Evolutionary conservation across 495 filamentous ascomycete species (phyloP), one percentile per base, ranked within the genome.

Genomic region (Penicillium arizonense): DNA sequence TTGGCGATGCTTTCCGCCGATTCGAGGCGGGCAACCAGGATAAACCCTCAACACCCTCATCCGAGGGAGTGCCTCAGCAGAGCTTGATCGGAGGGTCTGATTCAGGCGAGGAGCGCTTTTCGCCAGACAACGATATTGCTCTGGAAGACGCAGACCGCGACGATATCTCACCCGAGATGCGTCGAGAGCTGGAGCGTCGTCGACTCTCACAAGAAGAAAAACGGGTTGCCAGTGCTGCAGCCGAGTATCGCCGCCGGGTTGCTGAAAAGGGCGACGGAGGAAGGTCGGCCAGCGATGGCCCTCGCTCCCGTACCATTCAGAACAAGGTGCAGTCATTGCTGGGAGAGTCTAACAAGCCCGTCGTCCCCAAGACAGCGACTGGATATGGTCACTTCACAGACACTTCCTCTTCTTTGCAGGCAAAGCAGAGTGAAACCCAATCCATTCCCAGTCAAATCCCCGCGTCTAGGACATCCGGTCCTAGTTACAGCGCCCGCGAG

Each of bases 1-100:
- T 98, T 68, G 91, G 95, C 2, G 95, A 97, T 47, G 93, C 95
- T 4, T 97, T 98, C 75, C 87, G 92, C 55, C 82, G 89, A 5
- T 98, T 98, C 59, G 94, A 98, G 64, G 80, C 80, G 20, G 82
- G 82, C 55, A 73, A 71, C 45, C 62, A 69, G 30, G 79, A 77
- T 14, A 76, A 77, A 24, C 79, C 77, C 23, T 81, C 82, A 26
- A 84, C 81, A 28, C 82, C 80, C 3, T 72, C 62, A 16, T 63
- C 67, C 8, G 71, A 77, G 45, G 73, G 68, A 34, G 53, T 54
- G 16, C 62, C 71, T 44, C 65, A 68, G 53, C 77, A 78, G 37
- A 69, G 90, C 18, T 83, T 88, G 12, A 89, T 84, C 7, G 59
- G 56, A 9, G 86, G 86, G 3, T 90, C 88, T 3, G 91, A 95